Evolutionary conservation across 1,284 basidiomycete genomes (phyloP), one percentile per base, ranked within the genome.

Genomic region (Malassezia slooffiae): DNA sequence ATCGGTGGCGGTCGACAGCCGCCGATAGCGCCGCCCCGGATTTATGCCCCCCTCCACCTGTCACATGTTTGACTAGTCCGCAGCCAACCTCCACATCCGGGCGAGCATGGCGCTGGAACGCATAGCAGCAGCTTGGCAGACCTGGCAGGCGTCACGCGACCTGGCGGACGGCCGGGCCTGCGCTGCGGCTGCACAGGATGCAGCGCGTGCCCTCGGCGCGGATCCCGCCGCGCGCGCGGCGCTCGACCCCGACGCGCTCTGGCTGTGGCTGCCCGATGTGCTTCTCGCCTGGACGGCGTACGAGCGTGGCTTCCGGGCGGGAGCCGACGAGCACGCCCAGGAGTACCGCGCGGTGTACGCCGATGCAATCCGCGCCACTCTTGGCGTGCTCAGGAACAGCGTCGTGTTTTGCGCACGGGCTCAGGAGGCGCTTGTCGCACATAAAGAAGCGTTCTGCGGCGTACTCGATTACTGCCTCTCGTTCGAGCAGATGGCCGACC

Each of bases 401-500:
- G 38, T 34, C 9, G 20, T 34, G 27, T 33, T 19, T 28, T 7
- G n/a, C 5, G 22, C 5, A 16, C 34, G 23, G 23, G 28, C 32
- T n/a, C 12, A 10, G n/a, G 9, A 26, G 17, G 31, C 29, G 23
- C 16, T 19, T 19, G 10, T 27, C 12, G 15, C 33, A 23, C 20
- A 9, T 16, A 15, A n/a, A n/a, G 23, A 24, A 5, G 36, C 20
- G 4, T 24, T 44, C 2, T 7, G 22, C 7, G 24, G 10, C 9
- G 17, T 32, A 17, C 17, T 47, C 27, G 28, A 31, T 8, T 35
- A 33, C 22, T 26, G 23, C 16, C 33, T 48, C 16, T 16, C 17
- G n/a, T 48, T 41, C 20, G 40, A 48, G 36, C 41, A 27, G 30
- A 48, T 48, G 46, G 26, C 30, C 17, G 46, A 48, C 11, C 46